Base-by-base conservation (phyloP, 2,329 filamentous ascomycete species). In the Ophiostoma montium region DNA sequence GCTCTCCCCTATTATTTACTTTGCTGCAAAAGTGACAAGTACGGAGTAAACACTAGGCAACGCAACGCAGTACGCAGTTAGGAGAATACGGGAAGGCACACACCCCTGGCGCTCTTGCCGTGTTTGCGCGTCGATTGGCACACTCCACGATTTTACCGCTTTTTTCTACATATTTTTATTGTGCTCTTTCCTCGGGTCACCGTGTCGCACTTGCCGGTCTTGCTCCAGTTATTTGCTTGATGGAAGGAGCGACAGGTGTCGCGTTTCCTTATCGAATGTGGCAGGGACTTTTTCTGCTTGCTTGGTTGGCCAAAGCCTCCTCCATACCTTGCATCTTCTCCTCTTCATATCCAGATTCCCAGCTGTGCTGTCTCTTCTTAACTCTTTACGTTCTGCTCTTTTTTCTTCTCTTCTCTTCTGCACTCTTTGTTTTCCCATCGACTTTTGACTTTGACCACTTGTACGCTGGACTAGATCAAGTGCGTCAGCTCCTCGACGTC, bases 241-340 rank as follows among this genome's bases (percentile, higher is more conserved):
- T 38, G 38, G 45, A 48, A 48, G 30, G 46, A 48, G 45, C 41
- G 39, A 51, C 43, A 27, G 49, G 21, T 46, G 42, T 51, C 50
- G 50, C 50, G 46, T 46, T 49, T 35, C 32, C 50, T 19, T 30
- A 32, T 47, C 38, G 8, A 11, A 35, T 32, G 31, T 39, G 36
- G 38, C 15, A 36, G 45, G 27, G 19, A 31, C 33, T 47, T 32
- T 47, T 43, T 47, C 4, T 47, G 21, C 21, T 3, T 18, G 41
- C 21, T 36, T 35, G 21, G 13, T 12, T 27, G 15, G 39, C 36
- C 31, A 48, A 51, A 50, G 38, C 38, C 46, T 48, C 47, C 46
- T 35, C 32, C 35, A 21, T 46, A 11, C 3, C 30, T 42, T 11
- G 10, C 35, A 13, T 19, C 10, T 39, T 27, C 18, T 19, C 16